These are phyloP conservation scores for Kurtzmaniella quercitrusa DNA, from an alignment of 1,139 yeast genomes.

Conservation along the genomic window DNA sequence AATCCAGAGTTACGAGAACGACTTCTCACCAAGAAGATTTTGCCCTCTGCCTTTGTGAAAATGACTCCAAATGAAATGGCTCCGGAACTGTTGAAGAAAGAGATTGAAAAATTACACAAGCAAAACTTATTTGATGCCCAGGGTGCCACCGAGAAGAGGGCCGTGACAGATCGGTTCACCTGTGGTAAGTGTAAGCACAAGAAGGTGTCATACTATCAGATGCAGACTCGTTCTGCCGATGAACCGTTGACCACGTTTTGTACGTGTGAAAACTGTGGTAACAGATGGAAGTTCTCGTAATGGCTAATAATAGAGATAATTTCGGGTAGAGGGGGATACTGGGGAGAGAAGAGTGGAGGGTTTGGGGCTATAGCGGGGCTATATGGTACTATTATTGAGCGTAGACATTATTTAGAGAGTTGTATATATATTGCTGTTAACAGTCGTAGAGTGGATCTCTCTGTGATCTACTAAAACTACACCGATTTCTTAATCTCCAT, in stretches of 20 bases:
- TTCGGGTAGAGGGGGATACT: not conserved
- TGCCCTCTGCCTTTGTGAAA: slow-evolving; percentile 60
- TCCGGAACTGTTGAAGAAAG: slow-evolving; percentile 81
- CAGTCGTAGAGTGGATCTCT: too few species aligned
- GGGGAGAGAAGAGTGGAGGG: not conserved
- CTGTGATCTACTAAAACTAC: too few species aligned
- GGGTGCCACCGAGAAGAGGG: slow-evolving; percentile 96
- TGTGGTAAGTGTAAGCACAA: slow-evolving; percentile 98
- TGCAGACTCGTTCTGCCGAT: slow-evolving; percentile 98
- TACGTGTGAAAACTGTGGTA: slow-evolving; percentile 96
- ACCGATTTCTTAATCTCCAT: too few species aligned
- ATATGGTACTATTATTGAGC: not conserved
- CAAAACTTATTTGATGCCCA: slow-evolving; percentile 94
- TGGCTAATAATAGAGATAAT: not conserved
- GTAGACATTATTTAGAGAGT: not conserved
- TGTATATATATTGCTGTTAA: not conserved
- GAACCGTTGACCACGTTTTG: slow-evolving; percentile 98
- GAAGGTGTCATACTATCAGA: slow-evolving; percentile 93
- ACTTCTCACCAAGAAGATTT: slow-evolving; percentile 60
- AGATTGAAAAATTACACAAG: slow-evolving; percentile 79
- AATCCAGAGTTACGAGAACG: slow-evolving; percentile 79
- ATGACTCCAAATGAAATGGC: slow-evolving; percentile 96
- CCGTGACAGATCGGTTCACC: slow-evolving; percentile 92
- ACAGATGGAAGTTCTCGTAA: slow-evolving; percentile 90
- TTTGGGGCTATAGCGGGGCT: not conserved